Evolutionary conservation across 208 protist genomes (phyloP).

Genomic region (Leishmania amazonensis): DNA sequence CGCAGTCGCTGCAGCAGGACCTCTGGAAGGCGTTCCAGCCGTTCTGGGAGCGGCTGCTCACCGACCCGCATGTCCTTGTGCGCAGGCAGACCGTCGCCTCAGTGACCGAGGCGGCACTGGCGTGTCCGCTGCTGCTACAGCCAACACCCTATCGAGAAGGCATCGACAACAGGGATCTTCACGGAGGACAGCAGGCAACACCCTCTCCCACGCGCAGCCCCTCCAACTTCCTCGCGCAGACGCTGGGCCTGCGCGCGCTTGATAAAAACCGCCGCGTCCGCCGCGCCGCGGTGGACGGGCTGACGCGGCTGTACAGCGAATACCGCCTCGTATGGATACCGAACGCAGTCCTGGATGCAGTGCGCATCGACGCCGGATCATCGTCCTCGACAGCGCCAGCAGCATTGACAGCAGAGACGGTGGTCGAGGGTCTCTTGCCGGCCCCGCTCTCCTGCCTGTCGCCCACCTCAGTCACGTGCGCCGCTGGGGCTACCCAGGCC

Average conservation of each 20-base stretch:
- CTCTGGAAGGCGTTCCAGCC: constrained; percentile 43
- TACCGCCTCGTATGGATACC: constrained; percentile 64
- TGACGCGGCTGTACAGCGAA: constrained; percentile 53
- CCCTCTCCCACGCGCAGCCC: not conserved
- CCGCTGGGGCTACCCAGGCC: not conserved
- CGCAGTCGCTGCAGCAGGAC: constrained; percentile 17
- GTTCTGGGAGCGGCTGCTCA: constrained; percentile 35
- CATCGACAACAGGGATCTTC: not conserved
- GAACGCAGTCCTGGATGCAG: constrained; percentile 43
- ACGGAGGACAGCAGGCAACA: not conserved
- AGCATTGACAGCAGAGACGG: constrained; percentile 27
- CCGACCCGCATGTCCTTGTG: constrained; percentile 57
- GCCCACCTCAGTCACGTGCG: not conserved
- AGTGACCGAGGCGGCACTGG: constrained; percentile 39
- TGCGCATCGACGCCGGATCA: constrained; percentile 45
- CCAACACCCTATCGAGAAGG: not conserved
- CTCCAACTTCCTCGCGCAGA: constrained; percentile 32
- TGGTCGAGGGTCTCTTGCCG: constrained; percentile 57
- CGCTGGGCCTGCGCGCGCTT: constrained; percentile 57
- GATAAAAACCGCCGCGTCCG: constrained; percentile 74
- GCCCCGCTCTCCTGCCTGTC: constrained; percentile 17
- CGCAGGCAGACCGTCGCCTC: constrained; percentile 49
- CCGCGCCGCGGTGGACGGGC: constrained; percentile 49
- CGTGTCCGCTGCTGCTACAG: constrained; percentile 22
- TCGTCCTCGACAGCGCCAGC: not conserved